phyloP scores from a whole-genome alignment of 345 rosid genomes.

The Laguncularia racemosa region DNA sequence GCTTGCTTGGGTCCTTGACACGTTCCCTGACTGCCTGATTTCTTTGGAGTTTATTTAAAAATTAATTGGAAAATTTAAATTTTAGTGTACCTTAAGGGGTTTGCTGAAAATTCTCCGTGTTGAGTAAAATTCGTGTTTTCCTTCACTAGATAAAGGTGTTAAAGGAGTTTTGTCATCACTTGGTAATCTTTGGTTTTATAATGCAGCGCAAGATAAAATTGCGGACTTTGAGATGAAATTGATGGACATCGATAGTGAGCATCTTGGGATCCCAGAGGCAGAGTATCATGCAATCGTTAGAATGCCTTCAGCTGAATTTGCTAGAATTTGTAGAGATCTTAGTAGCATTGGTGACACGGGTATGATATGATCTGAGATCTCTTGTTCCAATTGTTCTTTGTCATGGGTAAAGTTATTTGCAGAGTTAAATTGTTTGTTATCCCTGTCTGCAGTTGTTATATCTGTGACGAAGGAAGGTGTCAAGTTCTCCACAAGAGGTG shows the following conservation, averaged over 20 bases:
- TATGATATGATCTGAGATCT: slow-evolving; percentile 10
- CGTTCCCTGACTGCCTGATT: no score
- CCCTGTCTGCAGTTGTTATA: slow-evolving; percentile 55
- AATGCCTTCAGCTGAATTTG: slow-evolving; percentile 94
- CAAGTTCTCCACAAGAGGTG: slow-evolving; percentile 93
- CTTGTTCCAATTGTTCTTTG: background rate
- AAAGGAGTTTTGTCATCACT: background rate
- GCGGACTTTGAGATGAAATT: slow-evolving; percentile 97
- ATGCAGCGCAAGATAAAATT: slow-evolving; percentile 86
- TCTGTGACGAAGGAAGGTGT: slow-evolving; percentile 98
- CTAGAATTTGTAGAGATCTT: slow-evolving; percentile 86
- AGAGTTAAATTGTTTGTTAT: background rate
- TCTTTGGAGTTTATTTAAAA: no score
- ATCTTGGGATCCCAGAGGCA: slow-evolving; percentile 96
- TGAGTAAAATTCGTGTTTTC: no score
- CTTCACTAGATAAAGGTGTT: no score
- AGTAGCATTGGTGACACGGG: slow-evolving; percentile 96
- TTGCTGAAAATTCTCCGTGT: no score
- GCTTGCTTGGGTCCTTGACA: no score
- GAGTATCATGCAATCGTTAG: slow-evolving; percentile 91
- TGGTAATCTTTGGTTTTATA: background rate
- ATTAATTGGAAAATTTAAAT: no score
- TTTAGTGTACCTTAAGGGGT: no score
- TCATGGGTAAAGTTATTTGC: no score
- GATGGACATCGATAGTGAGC: slow-evolving; percentile 99